Conservation (phyloP, 2,329 filamentous ascomycete species). For the Trichoderma sp. region DNA sequence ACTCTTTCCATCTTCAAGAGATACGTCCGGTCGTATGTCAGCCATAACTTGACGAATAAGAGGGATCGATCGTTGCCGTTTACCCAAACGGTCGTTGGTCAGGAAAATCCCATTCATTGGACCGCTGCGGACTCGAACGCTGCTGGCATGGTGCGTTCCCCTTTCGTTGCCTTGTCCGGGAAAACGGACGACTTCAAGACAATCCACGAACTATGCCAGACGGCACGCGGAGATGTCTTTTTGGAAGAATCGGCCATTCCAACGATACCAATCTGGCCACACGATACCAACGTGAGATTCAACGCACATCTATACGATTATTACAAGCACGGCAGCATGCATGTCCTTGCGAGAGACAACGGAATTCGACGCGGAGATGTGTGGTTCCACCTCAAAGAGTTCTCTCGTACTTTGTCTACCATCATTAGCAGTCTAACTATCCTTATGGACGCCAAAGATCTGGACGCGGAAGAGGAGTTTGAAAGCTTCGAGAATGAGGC, state of each 20-base stretch:
- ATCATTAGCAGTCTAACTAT: slow-evolving; percentile 66
- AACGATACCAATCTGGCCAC: slow-evolving; percentile 61
- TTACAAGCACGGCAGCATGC: slow-evolving; percentile 69
- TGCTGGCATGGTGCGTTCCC: slow-evolving; percentile 57
- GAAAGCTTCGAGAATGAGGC: slow-evolving; percentile 31
- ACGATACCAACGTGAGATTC: slow-evolving; percentile 53
- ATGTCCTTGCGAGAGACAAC: slow-evolving; percentile 64
- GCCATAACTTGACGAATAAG: slow-evolving; percentile 57
- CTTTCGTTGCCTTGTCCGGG: slow-evolving; percentile 72
- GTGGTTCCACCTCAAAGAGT: slow-evolving; percentile 70
- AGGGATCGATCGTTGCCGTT: slow-evolving; percentile 61
- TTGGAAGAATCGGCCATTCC: slow-evolving; percentile 74
- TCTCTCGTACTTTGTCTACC: slow-evolving; percentile 62
- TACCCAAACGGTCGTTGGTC: slow-evolving; percentile 36
- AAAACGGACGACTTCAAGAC: slow-evolving; percentile 63
- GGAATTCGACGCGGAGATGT: slow-evolving; percentile 65
- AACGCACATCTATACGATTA: slow-evolving; percentile 77
- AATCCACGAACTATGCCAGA: slow-evolving; percentile 67
- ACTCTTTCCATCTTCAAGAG: slow-evolving; percentile 66
- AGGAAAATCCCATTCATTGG: not conserved
- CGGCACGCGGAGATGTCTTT: slow-evolving; percentile 67
- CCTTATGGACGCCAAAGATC: slow-evolving; percentile 46
- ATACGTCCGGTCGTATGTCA: slow-evolving; percentile 69
- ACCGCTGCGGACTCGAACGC: slow-evolving; percentile 24
- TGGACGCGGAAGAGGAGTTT: slow-evolving; percentile 41